Conservation (phyloP, 2,329 filamentous ascomycete species). For the Volutella citrinella region DNA sequence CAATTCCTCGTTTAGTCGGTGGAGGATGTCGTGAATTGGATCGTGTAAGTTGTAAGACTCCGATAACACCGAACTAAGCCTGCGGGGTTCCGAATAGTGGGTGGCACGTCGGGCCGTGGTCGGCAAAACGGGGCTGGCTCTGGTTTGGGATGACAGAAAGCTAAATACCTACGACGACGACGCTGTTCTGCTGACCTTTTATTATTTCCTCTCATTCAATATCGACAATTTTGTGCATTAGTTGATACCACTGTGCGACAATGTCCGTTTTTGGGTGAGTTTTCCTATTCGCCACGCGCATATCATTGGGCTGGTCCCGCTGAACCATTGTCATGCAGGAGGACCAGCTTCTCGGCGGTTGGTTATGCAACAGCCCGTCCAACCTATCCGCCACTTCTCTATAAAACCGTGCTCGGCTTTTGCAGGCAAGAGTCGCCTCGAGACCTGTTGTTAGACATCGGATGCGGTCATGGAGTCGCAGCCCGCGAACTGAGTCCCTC, state of each 20-base stretch:
- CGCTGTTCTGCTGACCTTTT: too few species aligned
- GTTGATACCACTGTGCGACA: too few species aligned
- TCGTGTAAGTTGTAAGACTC: constrained; percentile 12
- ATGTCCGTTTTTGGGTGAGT: constrained; percentile 26
- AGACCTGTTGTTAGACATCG: constrained; percentile 52
- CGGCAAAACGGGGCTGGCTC: too few species aligned
- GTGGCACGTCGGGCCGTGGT: too few species aligned
- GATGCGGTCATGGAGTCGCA: constrained; percentile 60
- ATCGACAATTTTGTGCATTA: too few species aligned
- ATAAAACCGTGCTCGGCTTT: constrained; percentile 51
- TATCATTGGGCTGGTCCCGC: neutral
- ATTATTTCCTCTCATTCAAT: too few species aligned
- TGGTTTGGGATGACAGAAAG: too few species aligned
- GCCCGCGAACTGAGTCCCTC: constrained; percentile 50
- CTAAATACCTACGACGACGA: too few species aligned
- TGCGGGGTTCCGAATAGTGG: constrained; percentile 22
- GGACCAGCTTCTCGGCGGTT: constrained; percentile 52
- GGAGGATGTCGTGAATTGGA: too few species aligned
- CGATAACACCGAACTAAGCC: constrained; percentile 11
- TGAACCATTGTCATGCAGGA: constrained; percentile 34
- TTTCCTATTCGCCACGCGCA: neutral
- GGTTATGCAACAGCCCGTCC: constrained; percentile 60
- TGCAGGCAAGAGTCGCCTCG: constrained; percentile 38
- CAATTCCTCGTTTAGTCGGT: too few species aligned
- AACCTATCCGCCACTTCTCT: constrained; percentile 54